Evolutionary conservation across 1,284 basidiomycete species (phyloP).

Genomic region (Pholiota adiposa): DNA sequence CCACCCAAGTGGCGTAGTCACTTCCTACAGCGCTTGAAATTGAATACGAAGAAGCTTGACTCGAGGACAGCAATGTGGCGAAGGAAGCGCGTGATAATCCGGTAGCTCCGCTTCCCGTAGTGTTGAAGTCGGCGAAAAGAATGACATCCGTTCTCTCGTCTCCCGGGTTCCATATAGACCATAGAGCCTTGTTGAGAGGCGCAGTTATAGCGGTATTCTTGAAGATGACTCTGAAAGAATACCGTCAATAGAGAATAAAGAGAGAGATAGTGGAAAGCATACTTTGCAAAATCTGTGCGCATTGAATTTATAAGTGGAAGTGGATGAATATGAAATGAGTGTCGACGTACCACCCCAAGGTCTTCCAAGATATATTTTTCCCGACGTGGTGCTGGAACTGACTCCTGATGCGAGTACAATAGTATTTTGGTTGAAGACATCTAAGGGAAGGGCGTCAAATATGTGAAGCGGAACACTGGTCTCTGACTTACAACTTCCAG

Average conservation of each 20-base stretch:
- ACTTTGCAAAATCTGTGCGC: slow-evolving; percentile 41
- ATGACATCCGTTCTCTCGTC: slow-evolving; percentile 43
- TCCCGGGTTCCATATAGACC: slow-evolving; percentile 47
- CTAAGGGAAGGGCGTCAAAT: slow-evolving; percentile 26
- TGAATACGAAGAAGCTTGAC: slow-evolving; percentile 41
- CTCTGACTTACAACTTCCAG: slow-evolving; percentile 45
- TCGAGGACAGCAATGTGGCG: slow-evolving; percentile 40
- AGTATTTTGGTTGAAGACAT: slow-evolving; percentile 52
- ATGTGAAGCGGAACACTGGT: background rate
- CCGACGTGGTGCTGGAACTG: slow-evolving; percentile 37
- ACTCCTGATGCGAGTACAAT: slow-evolving; percentile 50
- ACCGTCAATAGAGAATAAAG: background rate
- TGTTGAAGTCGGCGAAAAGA: slow-evolving; percentile 51
- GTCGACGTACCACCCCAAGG: slow-evolving; percentile 48
- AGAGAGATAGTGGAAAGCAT: slow-evolving; percentile 12
- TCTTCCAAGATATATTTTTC: slow-evolving; percentile 48
- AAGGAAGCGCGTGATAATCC: slow-evolving; percentile 43
- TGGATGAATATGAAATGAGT: background rate
- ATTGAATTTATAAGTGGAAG: background rate
- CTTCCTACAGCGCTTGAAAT: slow-evolving; percentile 49
- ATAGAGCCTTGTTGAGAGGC: slow-evolving; percentile 47
- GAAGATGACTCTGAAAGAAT: slow-evolving; percentile 45
- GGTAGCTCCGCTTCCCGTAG: slow-evolving; percentile 41
- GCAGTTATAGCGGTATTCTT: slow-evolving; percentile 45
- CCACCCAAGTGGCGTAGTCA: slow-evolving; percentile 50